Evolutionary conservation across 2,329 filamentous ascomycete genomes (phyloP).

Genomic region (Fusarium mexicanum): DNA sequence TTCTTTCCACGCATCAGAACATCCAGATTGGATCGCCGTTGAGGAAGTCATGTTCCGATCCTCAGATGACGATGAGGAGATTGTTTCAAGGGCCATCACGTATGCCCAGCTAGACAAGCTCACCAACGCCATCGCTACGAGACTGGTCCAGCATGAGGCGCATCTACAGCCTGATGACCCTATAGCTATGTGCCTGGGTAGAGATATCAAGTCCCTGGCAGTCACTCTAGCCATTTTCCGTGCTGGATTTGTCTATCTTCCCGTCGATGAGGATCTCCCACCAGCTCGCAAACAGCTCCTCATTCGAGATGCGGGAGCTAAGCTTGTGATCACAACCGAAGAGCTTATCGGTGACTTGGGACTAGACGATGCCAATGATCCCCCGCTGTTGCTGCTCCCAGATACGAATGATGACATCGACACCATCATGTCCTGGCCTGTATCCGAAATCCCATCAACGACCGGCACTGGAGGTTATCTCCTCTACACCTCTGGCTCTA

Average conservation of each 20-base stretch:
- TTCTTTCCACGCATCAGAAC: not conserved
- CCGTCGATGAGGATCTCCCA: not conserved
- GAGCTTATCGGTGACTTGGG: not conserved
- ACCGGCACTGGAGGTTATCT: slow-evolving; percentile 6
- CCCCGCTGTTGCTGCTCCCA: not conserved
- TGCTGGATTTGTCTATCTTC: slow-evolving; percentile 4
- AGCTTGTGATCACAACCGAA: not conserved
- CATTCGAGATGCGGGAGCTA: slow-evolving; percentile 11
- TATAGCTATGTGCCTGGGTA: slow-evolving; percentile 5
- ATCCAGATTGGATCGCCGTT: slow-evolving; percentile 16
- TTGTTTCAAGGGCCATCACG: not conserved
- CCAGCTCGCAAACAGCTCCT: slow-evolving; percentile 15
- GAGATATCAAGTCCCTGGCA: slow-evolving; percentile 15
- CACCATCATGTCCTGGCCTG: not conserved
- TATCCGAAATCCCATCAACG: accelerated
- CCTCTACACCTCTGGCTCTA: slow-evolving; percentile 23
- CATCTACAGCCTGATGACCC: not conserved
- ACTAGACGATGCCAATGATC: not conserved
- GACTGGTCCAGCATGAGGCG: not conserved
- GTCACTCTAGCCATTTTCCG: slow-evolving; percentile 21
- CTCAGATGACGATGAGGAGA: not conserved
- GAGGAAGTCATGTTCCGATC: slow-evolving; percentile 10
- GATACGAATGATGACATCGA: not conserved
- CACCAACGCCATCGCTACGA: not conserved
- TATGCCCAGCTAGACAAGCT: slow-evolving; percentile 2